Conservation (phyloP, 495 filamentous ascomycete genomes). For the Clohesyomyces aquaticus region DNA sequence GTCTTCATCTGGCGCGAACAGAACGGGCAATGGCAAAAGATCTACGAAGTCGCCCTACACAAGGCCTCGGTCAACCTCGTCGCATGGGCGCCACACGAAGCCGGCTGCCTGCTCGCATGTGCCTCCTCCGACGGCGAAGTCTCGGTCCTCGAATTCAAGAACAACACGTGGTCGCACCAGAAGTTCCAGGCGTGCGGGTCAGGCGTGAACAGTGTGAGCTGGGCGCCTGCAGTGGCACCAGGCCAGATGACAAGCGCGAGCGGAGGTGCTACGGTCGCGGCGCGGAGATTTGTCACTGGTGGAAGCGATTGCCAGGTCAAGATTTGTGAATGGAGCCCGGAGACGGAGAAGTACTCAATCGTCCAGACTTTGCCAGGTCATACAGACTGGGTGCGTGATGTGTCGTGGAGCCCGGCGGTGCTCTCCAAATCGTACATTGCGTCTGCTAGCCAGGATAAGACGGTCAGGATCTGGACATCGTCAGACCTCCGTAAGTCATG, state of each 20-base stretch:
- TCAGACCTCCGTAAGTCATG: conserved; percentile 41
- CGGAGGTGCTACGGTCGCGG: conserved; percentile 59
- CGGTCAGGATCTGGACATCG: conserved; percentile 92
- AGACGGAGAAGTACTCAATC: conserved; percentile 59
- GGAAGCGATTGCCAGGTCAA: conserved; percentile 91
- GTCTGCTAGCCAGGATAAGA: conserved; percentile 91
- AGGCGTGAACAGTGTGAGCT: conserved; percentile 92
- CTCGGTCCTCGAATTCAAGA: conserved; percentile 91
- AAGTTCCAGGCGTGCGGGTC: conserved; percentile 90
- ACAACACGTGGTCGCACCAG: conserved; percentile 82
- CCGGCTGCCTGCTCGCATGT: conserved; percentile 90
- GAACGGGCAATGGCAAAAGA: conserved; percentile 61
- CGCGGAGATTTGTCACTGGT: conserved; percentile 86
- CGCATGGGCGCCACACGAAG: conserved; percentile 94
- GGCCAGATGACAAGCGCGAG: conserved; percentile 77
- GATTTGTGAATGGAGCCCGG: conserved; percentile 71
- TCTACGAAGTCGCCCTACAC: conserved; percentile 89
- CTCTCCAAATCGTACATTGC: conserved; percentile 95
- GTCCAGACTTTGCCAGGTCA: conserved; percentile 69
- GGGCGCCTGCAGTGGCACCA: conserved; percentile 82
- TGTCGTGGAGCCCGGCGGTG: conserved; percentile 93
- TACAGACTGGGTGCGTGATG: conserved; percentile 96
- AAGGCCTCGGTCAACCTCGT: conserved; percentile 95
- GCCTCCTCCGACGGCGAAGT: conserved; percentile 92
- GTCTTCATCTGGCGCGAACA: conserved; percentile 98